phyloP scores from a whole-genome alignment of 148 eudicot genomes.

The Chenopodium formosanum region DNA sequence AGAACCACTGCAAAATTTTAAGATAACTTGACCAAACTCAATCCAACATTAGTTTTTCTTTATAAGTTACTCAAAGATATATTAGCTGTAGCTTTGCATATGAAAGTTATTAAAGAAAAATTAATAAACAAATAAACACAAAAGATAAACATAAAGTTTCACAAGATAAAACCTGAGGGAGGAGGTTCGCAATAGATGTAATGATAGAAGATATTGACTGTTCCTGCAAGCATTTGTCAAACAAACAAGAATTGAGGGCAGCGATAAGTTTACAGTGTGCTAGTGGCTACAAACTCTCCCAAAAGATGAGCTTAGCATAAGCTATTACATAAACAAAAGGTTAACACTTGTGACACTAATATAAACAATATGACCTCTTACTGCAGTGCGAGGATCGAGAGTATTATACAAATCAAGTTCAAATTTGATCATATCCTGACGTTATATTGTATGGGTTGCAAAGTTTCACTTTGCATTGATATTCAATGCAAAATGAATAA shows the following conservation, averaged over 20 bases:
- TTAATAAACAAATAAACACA: background rate
- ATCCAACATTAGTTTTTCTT: no score
- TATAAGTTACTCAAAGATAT: no score
- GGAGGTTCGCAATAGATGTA: conserved; percentile 72
- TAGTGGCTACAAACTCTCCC: background rate
- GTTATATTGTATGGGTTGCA: background rate
- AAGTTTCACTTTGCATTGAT: background rate
- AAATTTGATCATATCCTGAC: background rate
- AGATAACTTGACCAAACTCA: no score
- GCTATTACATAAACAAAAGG: background rate
- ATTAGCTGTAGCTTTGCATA: background rate
- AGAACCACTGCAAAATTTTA: no score
- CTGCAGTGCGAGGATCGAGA: background rate
- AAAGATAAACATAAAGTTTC: background rate
- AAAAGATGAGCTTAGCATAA: background rate
- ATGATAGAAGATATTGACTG: conserved; percentile 85
- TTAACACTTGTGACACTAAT: background rate
- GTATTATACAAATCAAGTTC: background rate
- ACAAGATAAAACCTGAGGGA: conserved; percentile 69
- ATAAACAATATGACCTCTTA: background rate
- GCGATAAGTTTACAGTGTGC: background rate
- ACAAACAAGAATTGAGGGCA: background rate
- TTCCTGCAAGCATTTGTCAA: conserved; percentile 51
- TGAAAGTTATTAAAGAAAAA: background rate
- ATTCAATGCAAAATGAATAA: background rate